These are phyloP conservation scores for Nigrospora oryzae DNA, from an alignment of 2,329 filamentous ascomycete genomes.

Conservation along the genomic window DNA sequence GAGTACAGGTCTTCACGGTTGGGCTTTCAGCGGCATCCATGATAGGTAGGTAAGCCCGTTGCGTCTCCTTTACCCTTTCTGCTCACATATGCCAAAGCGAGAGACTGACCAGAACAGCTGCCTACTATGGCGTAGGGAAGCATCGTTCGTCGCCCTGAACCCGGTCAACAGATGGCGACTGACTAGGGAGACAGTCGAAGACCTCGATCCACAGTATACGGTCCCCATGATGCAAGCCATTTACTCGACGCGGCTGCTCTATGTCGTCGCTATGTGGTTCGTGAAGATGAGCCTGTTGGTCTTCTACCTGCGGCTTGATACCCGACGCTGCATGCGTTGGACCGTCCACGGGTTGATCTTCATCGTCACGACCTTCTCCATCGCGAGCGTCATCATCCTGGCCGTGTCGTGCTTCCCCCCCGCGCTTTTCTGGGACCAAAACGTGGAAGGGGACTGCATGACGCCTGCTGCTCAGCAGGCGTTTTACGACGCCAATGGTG, in stretches of 20 bases:
- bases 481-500: constrained; percentile 5
- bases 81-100: too few relatives aligned
- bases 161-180: not conserved
- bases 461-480: constrained; percentile 2
- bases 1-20: constrained; percentile 3
- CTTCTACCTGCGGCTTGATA: constrained; percentile 7
- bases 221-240: constrained; percentile 4
- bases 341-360: constrained; percentile 5
- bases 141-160: not conserved
- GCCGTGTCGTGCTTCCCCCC: constrained; percentile 5
- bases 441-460: constrained; percentile 4
- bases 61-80: not conserved
- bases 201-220: constrained; percentile 1
- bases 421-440: constrained; percentile 4
- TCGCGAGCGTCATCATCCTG: constrained; percentile 4
- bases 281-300: constrained; percentile 6
- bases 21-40: constrained; percentile 6
- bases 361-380: constrained; percentile 3
- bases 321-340: constrained; percentile 4
- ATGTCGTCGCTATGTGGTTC: constrained; percentile 5
- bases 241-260: constrained; percentile 6
- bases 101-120: not conserved
- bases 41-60: not conserved
- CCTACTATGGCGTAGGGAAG: constrained; percentile 5
- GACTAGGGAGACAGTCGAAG: not conserved